Percentiles rank a stretch among this genome's conserved stretches.
phyloP scores from a whole-genome alignment of 2,329 filamentous ascomycete species.

The Dryadomyces sulphureus region DNA sequence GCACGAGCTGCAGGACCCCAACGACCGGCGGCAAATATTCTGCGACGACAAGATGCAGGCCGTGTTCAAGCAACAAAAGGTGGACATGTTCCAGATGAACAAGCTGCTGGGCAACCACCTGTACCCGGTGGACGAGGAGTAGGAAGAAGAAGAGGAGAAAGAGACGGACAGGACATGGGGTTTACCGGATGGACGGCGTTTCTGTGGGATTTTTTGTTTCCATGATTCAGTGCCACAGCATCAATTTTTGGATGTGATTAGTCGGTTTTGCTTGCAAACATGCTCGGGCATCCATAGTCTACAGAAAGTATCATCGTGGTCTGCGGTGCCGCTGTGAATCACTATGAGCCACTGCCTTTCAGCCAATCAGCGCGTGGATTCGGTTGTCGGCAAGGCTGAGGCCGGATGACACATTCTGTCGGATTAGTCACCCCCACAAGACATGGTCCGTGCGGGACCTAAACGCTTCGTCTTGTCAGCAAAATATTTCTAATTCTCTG shows the following conservation, averaged over 20 bases:
- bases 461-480: no score
- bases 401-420: not conserved
- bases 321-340: no score
- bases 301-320: no score
- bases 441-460: not conserved
- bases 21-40: conserved; percentile 78
- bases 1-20: conserved; percentile 77
- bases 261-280: no score
- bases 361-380: not conserved
- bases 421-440: not conserved
- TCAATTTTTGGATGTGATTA: not conserved
- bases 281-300: no score
- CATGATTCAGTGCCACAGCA: no score
- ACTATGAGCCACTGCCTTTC: no score
- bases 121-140: conserved; percentile 64
- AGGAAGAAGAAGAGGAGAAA: not conserved
- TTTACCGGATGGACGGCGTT: not conserved
- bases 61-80: conserved; percentile 78
- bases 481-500: no score
- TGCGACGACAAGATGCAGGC: conserved; percentile 87
- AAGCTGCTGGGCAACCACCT: conserved; percentile 84
- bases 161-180: not conserved
- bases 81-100: conserved; percentile 99
- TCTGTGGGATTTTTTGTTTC: not conserved
- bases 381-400: not conserved